Percentiles rank a stretch among this genome's conserved stretches.
phyloP scores from a whole-genome alignment of 225 moss, liverwort and hornwort genomes.

The Lunularia cruciata region DNA sequence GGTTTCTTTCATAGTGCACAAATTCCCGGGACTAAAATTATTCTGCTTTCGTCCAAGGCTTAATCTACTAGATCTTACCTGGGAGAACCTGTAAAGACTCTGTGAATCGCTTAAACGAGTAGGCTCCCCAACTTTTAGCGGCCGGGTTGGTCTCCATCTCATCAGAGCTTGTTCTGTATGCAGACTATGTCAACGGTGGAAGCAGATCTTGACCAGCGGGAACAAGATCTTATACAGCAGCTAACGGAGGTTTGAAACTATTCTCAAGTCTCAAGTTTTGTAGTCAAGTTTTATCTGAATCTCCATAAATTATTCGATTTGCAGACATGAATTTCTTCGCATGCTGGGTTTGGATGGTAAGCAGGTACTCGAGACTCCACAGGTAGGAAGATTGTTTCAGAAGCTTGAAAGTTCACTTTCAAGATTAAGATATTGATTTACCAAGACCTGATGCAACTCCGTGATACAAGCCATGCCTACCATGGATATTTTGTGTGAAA shows the following conservation, averaged over 20 bases:
- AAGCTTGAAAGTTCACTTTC: not conserved
- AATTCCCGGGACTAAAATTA: no score
- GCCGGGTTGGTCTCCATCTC: no score
- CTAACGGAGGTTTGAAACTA: conserved; percentile 39
- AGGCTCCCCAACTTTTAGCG: no score
- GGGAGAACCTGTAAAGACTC: no score
- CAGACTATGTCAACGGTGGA: conserved; percentile 29
- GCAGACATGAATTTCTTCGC: not conserved
- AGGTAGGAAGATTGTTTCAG: conserved; percentile 15
- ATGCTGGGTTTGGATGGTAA: conserved; percentile 18
- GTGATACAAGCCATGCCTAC: not conserved
- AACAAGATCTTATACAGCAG: conserved; percentile 35
- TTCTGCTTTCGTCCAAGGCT: no score
- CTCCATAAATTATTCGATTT: no score
- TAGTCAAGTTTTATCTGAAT: no score
- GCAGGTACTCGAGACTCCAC: conserved; percentile 15
- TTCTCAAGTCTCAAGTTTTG: not conserved
- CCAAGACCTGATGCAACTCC: not conserved
- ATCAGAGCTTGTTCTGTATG: conserved; percentile 20
- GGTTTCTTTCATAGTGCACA: conserved; percentile 9
- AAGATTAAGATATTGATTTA: not conserved
- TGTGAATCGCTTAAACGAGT: no score
- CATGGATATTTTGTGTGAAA: not conserved
- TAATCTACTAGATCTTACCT: no score
- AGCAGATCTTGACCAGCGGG: conserved; percentile 23